Percentiles rank a stretch among this genome's conserved stretches.
Conservation (phyloP, 306 rosid species). For the Spatholobus suberectus region DNA sequence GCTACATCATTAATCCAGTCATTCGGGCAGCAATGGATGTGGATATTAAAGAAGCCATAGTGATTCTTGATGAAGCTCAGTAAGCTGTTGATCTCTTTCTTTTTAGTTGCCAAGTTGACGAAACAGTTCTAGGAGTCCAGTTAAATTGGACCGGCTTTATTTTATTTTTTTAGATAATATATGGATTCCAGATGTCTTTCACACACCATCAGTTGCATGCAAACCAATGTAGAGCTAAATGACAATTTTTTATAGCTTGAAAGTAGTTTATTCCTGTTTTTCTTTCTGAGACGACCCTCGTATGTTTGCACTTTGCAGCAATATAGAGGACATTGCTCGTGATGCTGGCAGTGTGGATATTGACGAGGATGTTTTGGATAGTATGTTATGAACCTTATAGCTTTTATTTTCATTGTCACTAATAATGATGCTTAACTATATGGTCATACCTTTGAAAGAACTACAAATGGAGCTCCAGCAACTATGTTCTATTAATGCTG, state of each 20-base stretch:
- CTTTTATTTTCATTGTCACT: constrained; percentile 25
- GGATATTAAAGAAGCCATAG: constrained; percentile 82
- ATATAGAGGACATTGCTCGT: constrained; percentile 94
- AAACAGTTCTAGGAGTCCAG: constrained; percentile 14
- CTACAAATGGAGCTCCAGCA: constrained; percentile 77
- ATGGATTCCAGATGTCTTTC: constrained; percentile 16
- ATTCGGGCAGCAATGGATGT: constrained; percentile 95
- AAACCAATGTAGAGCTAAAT: constrained; percentile 13
- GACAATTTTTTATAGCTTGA: constrained; percentile 1
- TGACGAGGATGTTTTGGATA: constrained; percentile 77
- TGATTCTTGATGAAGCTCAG: constrained; percentile 95
- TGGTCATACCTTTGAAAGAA: constrained; percentile 59
- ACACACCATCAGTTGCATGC: constrained; percentile 26
- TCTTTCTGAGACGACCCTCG: constrained; percentile 22
- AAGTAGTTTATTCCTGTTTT: constrained; percentile 8
- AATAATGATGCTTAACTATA: constrained; percentile 40
- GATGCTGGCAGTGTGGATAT: constrained; percentile 91
- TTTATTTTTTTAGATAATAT: background rate
- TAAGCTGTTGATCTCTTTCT: constrained; percentile 52
- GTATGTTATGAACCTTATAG: constrained; percentile 63
- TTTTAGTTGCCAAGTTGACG: constrained; percentile 6
- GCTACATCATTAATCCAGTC: constrained; percentile 86
- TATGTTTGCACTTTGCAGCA: constrained; percentile 68
- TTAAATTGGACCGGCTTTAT: background rate
- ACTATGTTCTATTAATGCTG: constrained; percentile 62